Base-by-base conservation (phyloP, 495 filamentous ascomycete genomes). In the Neurospora sp. region DNA sequence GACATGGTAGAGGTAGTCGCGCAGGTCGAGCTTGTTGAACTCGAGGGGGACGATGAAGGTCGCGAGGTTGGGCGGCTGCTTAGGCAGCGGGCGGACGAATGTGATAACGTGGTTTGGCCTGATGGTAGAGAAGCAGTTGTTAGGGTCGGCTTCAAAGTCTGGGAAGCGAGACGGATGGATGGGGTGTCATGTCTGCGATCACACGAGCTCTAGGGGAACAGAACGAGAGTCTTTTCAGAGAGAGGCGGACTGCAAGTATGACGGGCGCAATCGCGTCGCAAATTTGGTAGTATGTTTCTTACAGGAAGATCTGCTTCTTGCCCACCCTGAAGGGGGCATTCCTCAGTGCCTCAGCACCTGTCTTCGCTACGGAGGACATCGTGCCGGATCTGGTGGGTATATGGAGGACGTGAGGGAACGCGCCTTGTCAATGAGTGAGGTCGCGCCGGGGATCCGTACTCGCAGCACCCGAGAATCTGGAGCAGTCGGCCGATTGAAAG, bases 11-110 rank as follows among this genome's bases (percentile, higher is more conserved):
- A 98, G 90, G 84, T 97, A 98, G 86, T 96, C 93, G 79, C 92
- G 91, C 36, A 97, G 81, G 82, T 97, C 94, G 76, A 97, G 89
- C 83, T 98, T 97, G 88, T 92, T 94, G 86, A 96, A 91, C 74
- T 87, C 89, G 78, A 97, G 87, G 19, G 94, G 94, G 59, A 97
- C 94, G 78, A 88, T 84, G 87, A 98, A 97, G 70, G 89, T 88
- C 69, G 93, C 94, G 77, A 90, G 92, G 82, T 88, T 91, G 37
- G 94, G 87, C 36, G 91, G 90, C 77, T 92, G 89, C 77, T 86
- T 87, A 39, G 88, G 87, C 38, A 89, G 92, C 24, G 82, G 82
- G 73, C 90, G 91, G 78, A 94, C 83, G 74, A 97, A 88, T 74
- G 91, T 88, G 78, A 97, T 81, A 66, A 86, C 88, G 83, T 94